Evolutionary conservation across 306 rosid genomes (phyloP).

Genomic region (Mimosa pudica): DNA sequence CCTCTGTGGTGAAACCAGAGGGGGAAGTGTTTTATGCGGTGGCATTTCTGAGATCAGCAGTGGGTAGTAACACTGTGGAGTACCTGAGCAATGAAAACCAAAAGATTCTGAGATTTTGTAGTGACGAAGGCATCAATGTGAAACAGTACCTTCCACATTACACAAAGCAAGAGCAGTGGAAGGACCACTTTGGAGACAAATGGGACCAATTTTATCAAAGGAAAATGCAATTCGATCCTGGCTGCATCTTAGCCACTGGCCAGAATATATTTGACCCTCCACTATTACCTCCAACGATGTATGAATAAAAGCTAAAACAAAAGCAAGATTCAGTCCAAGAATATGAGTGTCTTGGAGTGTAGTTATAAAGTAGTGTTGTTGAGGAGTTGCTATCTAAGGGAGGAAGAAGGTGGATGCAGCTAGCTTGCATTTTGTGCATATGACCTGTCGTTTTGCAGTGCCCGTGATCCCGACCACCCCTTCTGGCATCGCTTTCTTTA

Average conservation of each 20-base stretch:
- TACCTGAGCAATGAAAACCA: conserved; percentile 62
- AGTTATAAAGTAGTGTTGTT: not conserved
- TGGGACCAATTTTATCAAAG: conserved; percentile 69
- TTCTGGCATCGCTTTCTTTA: conserved; percentile 34
- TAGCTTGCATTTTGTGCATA: conserved; percentile 29
- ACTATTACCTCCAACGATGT: not conserved
- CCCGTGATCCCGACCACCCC: conserved; percentile 61
- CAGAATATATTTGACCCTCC: conserved; percentile 67
- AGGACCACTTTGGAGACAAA: conserved; percentile 72
- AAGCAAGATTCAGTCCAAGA: not conserved
- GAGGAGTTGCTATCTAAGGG: conserved; percentile 12
- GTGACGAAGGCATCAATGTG: conserved; percentile 56
- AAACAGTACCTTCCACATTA: conserved; percentile 84
- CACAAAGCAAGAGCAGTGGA: conserved; percentile 64
- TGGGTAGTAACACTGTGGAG: conserved; percentile 63
- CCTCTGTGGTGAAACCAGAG: conserved; percentile 74
- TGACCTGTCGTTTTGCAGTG: conserved; percentile 40
- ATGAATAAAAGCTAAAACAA: not conserved
- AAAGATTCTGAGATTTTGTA: conserved; percentile 67
- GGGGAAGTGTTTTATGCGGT: conserved; percentile 80
- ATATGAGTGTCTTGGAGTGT: not conserved
- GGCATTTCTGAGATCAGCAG: conserved; percentile 82
- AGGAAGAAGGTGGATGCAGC: conserved; percentile 3
- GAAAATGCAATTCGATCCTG: conserved; percentile 86
- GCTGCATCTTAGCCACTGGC: conserved; percentile 80